Evolutionary conservation across 2,329 filamentous ascomycete genomes (phyloP), one percentile per base, ranked within the genome.

Genomic region (Sporothrix globosa): DNA sequence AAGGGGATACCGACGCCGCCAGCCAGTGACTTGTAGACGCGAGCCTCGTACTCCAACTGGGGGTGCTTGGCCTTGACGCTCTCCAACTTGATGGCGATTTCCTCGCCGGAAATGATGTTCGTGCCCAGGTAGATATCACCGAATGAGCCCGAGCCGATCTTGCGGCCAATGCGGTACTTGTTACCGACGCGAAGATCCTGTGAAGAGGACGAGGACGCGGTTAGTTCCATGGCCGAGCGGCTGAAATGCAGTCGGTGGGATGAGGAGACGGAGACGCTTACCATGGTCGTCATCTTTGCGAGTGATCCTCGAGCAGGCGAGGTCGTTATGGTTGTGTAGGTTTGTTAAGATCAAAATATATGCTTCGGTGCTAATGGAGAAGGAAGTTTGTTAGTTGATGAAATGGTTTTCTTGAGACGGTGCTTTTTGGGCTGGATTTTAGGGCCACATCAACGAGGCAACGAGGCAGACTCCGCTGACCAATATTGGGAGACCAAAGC

Each of bases 1-100:
- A 98, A 98, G 63, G 96, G 96, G 75, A 99, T 99, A 72, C 96
- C 96, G 76, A 98, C 96, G 81, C 96, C 96, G 75, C 96, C 96
- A 70, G 96, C 96, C 68, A 99, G 92, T 30, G 88, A 91, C 82
- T 91, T 91, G 83, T 91, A 95, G 77, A 98, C 95, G 77, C 95
- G 93, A 71, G 96, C 96, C 83, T 99, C 96, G 86, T 98, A 98
- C 83, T 98, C 96, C 73, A 99, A 90, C 83, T 98, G 96, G 71
- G 96, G 96, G 82, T 98, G 96, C 87, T 99, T 98, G 80, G 96
- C 95, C 88, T 99, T 99, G 84, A 98, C 95, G 75, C 93, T 97
- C 84, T 99, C 96, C 72, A 99, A 92, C 86, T 99, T 99, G 86
- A 99, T 99, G 80, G 96, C 96, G 77, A 99, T 98, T 83, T 99